Base-by-base conservation (phyloP, 1,139 yeast genomes). In the Kazachstania sp. region DNA sequence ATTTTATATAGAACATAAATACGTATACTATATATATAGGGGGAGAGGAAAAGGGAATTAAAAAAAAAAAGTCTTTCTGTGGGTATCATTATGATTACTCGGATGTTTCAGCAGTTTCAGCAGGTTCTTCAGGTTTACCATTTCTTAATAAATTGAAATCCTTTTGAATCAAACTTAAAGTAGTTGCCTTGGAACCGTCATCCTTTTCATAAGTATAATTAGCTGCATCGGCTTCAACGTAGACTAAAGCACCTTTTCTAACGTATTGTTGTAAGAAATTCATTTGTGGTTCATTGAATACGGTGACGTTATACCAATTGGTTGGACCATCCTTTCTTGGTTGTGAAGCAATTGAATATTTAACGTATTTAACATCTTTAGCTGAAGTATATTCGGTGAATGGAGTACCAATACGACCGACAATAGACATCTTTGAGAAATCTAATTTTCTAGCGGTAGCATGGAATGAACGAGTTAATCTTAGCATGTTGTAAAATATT, bases 291-390 rank as follows among this genome's bases (percentile, higher is more conserved):
- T 72, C 75, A 54, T 71, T 75, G 66, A 81, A 81, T 38, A 75
- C 78, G 19, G 80, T 75, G 49, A 81, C 67, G 57, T 78, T 77
- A 71, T 74, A 80, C 86, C 86, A 81, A 39, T 80, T 77, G 43
- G 83, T 73, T 48, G 70, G 70, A 29, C 68, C 71, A 44, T 74
- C 77, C 52, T 68, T 71, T 59, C 73, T 71, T 38, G 75, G 71
- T 60, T 73, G 75, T 48, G 81, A 83, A 3, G 86, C 87, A 51
- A 81, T 62, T 30, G 83, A 70, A 65, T 81, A 81, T 59, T 72
- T 73, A 52, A 78, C 59, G 64, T 74, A 79, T 48, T 68, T 71
- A 49, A 23, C 26, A 23, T 23, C 26, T 7, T 69, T 66, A 47
- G 74, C 64, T 34, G 78, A 66, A 46, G 69, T 61, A 43, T 49